These are phyloP conservation scores for Xanthoceras sorbifolium DNA, from an alignment of 345 rosid species.

Conservation along the genomic window DNA sequence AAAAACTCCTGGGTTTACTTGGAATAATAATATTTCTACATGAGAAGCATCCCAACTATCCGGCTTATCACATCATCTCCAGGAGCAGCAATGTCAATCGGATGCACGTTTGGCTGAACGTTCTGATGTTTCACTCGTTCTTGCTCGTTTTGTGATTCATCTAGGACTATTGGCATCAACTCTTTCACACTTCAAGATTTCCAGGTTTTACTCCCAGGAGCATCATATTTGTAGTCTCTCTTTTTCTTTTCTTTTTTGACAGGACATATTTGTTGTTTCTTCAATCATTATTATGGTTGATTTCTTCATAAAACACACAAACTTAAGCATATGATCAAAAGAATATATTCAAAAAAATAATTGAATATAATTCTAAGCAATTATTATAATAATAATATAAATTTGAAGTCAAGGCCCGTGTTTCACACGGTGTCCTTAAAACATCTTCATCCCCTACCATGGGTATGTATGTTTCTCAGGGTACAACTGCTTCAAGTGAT, in stretches of 20 bases:
- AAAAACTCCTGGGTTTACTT: background rate
- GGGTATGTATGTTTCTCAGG: too few species aligned
- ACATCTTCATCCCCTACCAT: too few species aligned
- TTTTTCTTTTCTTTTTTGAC: too few species aligned
- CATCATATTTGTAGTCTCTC: background rate
- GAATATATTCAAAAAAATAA: too few species aligned
- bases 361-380: too few species aligned
- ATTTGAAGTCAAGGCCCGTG: too few species aligned
- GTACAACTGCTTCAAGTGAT: too few species aligned
- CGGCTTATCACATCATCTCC: background rate
- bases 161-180: too few species aligned
- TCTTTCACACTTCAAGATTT: too few species aligned
- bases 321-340: background rate
- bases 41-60: background rate
- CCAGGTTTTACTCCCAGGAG: too few species aligned
- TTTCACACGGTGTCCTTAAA: too few species aligned
- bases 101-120: background rate
- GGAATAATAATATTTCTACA: conserved; percentile 1
- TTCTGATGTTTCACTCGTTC: conserved; percentile 14
- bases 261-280: background rate
- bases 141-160: conserved; percentile 17
- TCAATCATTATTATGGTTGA: background rate
- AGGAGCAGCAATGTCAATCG: background rate
- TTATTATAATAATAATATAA: too few species aligned
- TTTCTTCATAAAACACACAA: background rate